These are phyloP conservation scores for Diplodia intermedia DNA, from an alignment of 2,329 filamentous ascomycete genomes.

Conservation along the genomic window DNA sequence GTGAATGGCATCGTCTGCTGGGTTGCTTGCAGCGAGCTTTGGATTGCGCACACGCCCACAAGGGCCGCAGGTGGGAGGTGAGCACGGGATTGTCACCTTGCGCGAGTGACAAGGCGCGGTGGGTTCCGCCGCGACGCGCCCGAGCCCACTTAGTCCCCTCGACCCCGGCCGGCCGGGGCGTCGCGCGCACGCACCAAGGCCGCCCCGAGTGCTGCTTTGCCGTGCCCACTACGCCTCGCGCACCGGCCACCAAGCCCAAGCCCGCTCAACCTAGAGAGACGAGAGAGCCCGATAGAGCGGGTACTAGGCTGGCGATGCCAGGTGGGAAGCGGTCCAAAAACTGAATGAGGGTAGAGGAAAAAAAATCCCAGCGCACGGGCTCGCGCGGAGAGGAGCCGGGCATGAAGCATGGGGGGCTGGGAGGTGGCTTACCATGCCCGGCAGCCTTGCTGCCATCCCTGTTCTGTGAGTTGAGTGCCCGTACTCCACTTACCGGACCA, in stretches of 20 bases:
- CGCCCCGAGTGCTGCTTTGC: neutral
- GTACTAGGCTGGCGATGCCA: neutral
- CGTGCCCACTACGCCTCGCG: constrained; percentile 1
- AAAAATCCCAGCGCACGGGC: constrained; percentile 7
- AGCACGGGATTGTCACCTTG: constrained; percentile 33
- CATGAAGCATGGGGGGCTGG: constrained; percentile 7
- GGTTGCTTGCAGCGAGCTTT: constrained; percentile 35
- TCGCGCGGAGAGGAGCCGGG: constrained; percentile 25
- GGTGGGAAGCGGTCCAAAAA: neutral
- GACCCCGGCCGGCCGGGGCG: neutral
- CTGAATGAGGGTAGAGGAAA: neutral
- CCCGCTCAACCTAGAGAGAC: neutral
- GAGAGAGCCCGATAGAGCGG: constrained; percentile 11
- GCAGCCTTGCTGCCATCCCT: constrained; percentile 13
- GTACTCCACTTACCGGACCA: constrained; percentile 8
- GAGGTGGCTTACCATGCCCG: constrained; percentile 7
- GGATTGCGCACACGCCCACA: constrained; percentile 29
- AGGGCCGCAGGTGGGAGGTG: constrained; percentile 26
- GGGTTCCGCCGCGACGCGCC: neutral
- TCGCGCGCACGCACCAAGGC: neutral
- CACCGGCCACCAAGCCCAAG: neutral
- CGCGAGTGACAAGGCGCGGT: constrained; percentile 22
- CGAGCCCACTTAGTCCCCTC: neutral
- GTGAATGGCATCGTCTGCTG: constrained; percentile 50
- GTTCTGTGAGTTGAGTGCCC: constrained; percentile 3